These are phyloP conservation scores for Copromyces sp. DNA, from an alignment of 495 filamentous ascomycete species.

Conservation along the genomic window DNA sequence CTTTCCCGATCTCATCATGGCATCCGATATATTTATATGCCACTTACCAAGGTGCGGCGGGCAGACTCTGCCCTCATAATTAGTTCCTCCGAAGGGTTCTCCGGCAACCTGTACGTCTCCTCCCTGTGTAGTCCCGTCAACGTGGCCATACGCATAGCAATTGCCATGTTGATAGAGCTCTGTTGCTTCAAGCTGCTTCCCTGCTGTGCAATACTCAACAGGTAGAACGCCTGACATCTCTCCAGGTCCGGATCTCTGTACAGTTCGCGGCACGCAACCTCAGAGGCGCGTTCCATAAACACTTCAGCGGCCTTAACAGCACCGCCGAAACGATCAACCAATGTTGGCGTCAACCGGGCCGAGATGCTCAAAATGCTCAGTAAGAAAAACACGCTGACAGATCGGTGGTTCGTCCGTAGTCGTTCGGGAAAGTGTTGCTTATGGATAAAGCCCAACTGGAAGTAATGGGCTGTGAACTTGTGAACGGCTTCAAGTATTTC, in stretches of 20 bases:
- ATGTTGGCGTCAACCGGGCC: conserved; percentile 35
- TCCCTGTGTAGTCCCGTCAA: conserved; percentile 41
- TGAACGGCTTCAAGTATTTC: conserved; percentile 35
- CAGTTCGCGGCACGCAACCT: conserved; percentile 34
- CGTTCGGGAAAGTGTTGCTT: conserved; percentile 36
- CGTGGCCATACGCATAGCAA: conserved; percentile 42
- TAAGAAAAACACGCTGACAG: conserved; percentile 38
- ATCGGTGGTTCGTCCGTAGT: conserved; percentile 28
- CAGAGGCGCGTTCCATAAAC: conserved; percentile 39
- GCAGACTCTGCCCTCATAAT: conserved; percentile 36
- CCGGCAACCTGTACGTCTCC: conserved; percentile 33
- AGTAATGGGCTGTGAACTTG: conserved; percentile 36
- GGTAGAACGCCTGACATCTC: conserved; percentile 40
- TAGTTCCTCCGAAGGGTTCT: conserved; percentile 27
- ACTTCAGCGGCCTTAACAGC: conserved; percentile 34
- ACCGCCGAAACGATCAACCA: conserved; percentile 34
- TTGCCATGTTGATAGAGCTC: conserved; percentile 43
- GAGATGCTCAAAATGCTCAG: conserved; percentile 38
- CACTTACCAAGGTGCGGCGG: conserved; percentile 35
- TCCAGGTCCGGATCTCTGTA: conserved; percentile 41
- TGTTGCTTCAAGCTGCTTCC: conserved; percentile 36
- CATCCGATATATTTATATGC: not conserved
- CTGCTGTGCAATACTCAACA: conserved; percentile 42
- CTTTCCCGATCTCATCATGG: not conserved
- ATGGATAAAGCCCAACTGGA: conserved; percentile 43